phyloP scores from a whole-genome alignment of 108 stramenopile species.

The Chaetoceros muelleri region DNA sequence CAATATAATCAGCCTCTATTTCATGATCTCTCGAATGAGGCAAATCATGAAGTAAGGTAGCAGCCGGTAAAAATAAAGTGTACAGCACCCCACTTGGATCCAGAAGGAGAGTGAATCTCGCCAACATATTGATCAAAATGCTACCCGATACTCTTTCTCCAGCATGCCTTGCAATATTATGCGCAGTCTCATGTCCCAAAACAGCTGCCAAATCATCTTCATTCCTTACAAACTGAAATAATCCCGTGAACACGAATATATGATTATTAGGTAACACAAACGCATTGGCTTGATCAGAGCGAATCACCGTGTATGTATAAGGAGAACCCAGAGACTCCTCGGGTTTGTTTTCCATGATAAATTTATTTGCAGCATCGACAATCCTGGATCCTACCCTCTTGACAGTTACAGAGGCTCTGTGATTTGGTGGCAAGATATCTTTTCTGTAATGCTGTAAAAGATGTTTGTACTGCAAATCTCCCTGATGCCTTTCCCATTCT shows the following conservation, averaged over 20 bases:
- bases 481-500: slow-evolving; percentile 37
- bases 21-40: slow-evolving; percentile 71
- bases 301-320: slow-evolving; percentile 66
- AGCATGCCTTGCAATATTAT: slow-evolving; percentile 71
- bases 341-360: slow-evolving; percentile 8
- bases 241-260: slow-evolving; percentile 67
- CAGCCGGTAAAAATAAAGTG: slow-evolving; percentile 42
- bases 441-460: slow-evolving; percentile 31
- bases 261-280: slow-evolving; percentile 82
- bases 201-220: slow-evolving; percentile 82
- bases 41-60: slow-evolving; percentile 39
- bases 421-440: slow-evolving; percentile 45
- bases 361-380: slow-evolving; percentile 40
- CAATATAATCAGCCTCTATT: slow-evolving; percentile 77
- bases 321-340: slow-evolving; percentile 11
- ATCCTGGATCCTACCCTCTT: slow-evolving; percentile 62
- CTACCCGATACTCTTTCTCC: slow-evolving; percentile 60
- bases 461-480: slow-evolving; percentile 47
- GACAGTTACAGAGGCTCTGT: slow-evolving; percentile 57
- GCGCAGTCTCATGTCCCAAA: slow-evolving; percentile 53
- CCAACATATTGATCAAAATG: slow-evolving; percentile 34
- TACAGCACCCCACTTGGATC: slow-evolving; percentile 70
- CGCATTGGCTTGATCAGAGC: slow-evolving; percentile 66
- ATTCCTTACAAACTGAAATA: slow-evolving; percentile 51
- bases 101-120: slow-evolving; percentile 33